phyloP scores from a whole-genome alignment of 352 stramenopile species.

The Phytophthora sp. region DNA sequence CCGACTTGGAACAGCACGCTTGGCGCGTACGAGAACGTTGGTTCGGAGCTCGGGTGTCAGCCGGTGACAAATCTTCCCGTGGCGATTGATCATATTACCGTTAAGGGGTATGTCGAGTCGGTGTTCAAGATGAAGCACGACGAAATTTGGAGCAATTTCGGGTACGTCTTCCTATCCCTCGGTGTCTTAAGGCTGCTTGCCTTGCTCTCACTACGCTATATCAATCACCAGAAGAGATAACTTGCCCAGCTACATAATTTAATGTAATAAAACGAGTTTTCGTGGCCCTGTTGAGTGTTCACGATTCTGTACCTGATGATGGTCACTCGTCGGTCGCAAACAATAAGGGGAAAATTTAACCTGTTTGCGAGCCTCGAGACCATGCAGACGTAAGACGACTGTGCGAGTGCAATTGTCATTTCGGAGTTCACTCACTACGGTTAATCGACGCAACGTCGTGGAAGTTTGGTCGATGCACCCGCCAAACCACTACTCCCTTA shows the following conservation, averaged over 20 bases:
- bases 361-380: too few relatives aligned
- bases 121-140: conserved; percentile 31
- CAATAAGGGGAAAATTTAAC: too few relatives aligned
- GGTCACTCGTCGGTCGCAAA: too few relatives aligned
- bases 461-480: background rate
- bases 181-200: conserved; percentile 27
- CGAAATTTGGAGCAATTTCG: conserved; percentile 29
- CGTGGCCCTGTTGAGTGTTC: too few relatives aligned
- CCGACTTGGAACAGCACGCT: conserved; percentile 26
- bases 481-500: background rate
- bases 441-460: too few relatives aligned
- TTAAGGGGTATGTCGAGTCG: conserved; percentile 31
- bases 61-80: conserved; percentile 17
- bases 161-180: conserved; percentile 29
- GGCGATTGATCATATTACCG: conserved; percentile 25
- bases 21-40: conserved; percentile 19
- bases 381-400: too few relatives aligned
- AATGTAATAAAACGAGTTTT: too few relatives aligned
- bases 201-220: conserved; percentile 35
- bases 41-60: conserved; percentile 23
- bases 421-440: too few relatives aligned
- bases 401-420: too few relatives aligned
- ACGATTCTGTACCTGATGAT: too few relatives aligned
- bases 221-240: conserved; percentile 52
- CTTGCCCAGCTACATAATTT: too few relatives aligned